These are phyloP conservation scores for Crassisporium funariophilum DNA, from an alignment of 768 basidiomycete species.

Conservation along the genomic window DNA sequence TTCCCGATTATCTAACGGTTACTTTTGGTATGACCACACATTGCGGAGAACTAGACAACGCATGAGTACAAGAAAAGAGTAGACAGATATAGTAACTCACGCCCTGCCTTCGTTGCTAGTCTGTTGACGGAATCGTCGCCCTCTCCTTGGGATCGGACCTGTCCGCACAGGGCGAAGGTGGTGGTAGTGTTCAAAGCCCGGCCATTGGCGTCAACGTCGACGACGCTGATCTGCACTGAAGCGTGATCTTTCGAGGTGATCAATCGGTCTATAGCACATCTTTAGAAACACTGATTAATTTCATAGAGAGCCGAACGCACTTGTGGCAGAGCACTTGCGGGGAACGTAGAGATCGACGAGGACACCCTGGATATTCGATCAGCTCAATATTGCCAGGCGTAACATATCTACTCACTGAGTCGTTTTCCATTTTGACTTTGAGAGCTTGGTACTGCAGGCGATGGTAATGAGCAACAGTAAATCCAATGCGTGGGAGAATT, in stretches of 20 bases:
- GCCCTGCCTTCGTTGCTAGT: slow-evolving; percentile 90
- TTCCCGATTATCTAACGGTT: slow-evolving; percentile 35
- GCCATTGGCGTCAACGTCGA: slow-evolving; percentile 91
- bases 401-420: slow-evolving; percentile 58
- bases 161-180: slow-evolving; percentile 93
- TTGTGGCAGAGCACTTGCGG: slow-evolving; percentile 98
- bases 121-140: slow-evolving; percentile 96
- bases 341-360: slow-evolving; percentile 99
- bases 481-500: slow-evolving; percentile 37
- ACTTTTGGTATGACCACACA: slow-evolving; percentile 97
- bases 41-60: slow-evolving; percentile 79
- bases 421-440: slow-evolving; percentile 80
- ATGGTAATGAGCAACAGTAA: slow-evolving; percentile 24
- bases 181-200: slow-evolving; percentile 77
- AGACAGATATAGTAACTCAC: slow-evolving; percentile 55
- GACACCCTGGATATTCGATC: too few species aligned
- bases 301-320: slow-evolving; percentile 50
- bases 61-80: slow-evolving; percentile 1
- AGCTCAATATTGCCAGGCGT: slow-evolving; percentile 6
- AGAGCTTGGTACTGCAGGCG: slow-evolving; percentile 22
- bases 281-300: slow-evolving; percentile 4
- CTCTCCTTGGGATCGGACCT: slow-evolving; percentile 94
- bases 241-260: slow-evolving; percentile 99
- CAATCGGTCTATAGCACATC: slow-evolving; percentile 75
- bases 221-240: slow-evolving; percentile 94